Percentiles rank a stretch among this genome's conserved stretches.
phyloP scores from a whole-genome alignment of 345 rosid species.

The Arabidopsis thaliana region TAIR10.1 NC_003074.8:10077501-10078000 shows the following conservation, averaged over 20 bases:
- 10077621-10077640: constrained; percentile 97
- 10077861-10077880: constrained; percentile 99
- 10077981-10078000: constrained; percentile 83
- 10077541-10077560: constrained; percentile 67
- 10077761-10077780: constrained; percentile 97
- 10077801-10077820: constrained; percentile 94
- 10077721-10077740: constrained; percentile 95
- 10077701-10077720: constrained; percentile 84
- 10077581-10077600: constrained; percentile 98
- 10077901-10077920: constrained; percentile 80
- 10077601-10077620: constrained; percentile 97
- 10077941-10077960: constrained; percentile 97
- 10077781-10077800: constrained; percentile 99
- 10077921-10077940: constrained; percentile 90
- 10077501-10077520: neutral
- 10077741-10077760: constrained; percentile 87
- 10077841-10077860: constrained; percentile 96
- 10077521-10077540: constrained; percentile 75
- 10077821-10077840: constrained; percentile 98
- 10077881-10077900: constrained; percentile 92
- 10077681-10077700: constrained; percentile 75
- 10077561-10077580: constrained; percentile 93
- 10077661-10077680: constrained; percentile 89
- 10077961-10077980: constrained; percentile 87
- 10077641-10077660: constrained; percentile 97